Conservation (phyloP, 2,329 filamentous ascomycete species). For the Colletotrichum simmondsii region DNA sequence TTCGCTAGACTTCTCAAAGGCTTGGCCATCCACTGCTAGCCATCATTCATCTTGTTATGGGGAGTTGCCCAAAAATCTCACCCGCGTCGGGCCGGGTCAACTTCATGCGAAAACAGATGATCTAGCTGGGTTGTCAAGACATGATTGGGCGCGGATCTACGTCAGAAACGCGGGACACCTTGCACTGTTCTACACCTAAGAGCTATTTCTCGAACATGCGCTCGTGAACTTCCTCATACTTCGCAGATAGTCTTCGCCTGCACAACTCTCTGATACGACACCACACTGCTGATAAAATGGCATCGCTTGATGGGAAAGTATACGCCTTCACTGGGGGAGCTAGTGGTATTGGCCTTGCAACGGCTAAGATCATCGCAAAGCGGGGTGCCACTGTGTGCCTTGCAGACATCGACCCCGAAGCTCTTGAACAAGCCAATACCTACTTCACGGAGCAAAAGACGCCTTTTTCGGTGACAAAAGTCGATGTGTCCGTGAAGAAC, state of each 20-base stretch:
- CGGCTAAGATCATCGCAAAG: constrained; percentile 48
- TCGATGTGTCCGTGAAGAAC: constrained; percentile 59
- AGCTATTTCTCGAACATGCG: neutral
- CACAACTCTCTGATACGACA: neutral
- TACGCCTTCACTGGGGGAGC: constrained; percentile 46
- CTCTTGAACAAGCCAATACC: constrained; percentile 43
- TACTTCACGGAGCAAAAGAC: constrained; percentile 41
- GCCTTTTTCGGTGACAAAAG: constrained; percentile 42
- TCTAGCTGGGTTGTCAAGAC: neutral
- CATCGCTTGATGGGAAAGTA: constrained; percentile 43
- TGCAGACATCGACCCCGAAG: constrained; percentile 48
- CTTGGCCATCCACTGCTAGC: neutral
- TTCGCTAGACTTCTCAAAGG: neutral
- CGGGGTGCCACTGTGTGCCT: constrained; percentile 50
- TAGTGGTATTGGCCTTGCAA: constrained; percentile 53
- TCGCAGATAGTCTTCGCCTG: no score
- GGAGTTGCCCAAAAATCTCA: neutral
- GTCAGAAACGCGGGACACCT: constrained; percentile 11
- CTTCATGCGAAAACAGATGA: constrained; percentile 8
- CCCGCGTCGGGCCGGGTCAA: constrained; percentile 27
- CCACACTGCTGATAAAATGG: constrained; percentile 36
- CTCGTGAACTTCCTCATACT: neutral
- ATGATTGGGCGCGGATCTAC: constrained; percentile 16
- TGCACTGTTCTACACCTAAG: neutral
- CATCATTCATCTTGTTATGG: neutral